phyloP scores from a whole-genome alignment of 2,329 filamentous ascomycete species.

The Trichoderma polysporum region DNA sequence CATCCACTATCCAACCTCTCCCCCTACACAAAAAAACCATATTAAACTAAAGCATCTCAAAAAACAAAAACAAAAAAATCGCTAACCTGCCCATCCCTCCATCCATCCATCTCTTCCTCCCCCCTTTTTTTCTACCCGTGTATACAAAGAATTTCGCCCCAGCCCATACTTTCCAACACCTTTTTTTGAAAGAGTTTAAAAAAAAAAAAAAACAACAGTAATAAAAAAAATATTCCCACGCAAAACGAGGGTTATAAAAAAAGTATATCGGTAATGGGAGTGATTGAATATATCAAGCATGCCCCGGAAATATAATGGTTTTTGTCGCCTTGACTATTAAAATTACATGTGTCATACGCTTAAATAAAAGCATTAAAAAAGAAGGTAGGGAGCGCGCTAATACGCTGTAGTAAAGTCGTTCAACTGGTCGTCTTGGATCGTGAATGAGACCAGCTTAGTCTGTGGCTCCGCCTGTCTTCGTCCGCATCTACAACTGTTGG shows the following conservation, averaged over 20 bases:
- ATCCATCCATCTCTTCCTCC: background rate
- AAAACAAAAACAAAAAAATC: background rate
- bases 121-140: slow-evolving; percentile 4
- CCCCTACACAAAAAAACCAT: background rate
- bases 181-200: background rate
- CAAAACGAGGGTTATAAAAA: background rate
- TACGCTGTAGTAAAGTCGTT: background rate
- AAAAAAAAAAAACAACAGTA: background rate
- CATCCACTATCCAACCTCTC: background rate
- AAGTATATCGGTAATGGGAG: background rate
- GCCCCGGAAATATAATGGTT: background rate
- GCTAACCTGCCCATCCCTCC: background rate
- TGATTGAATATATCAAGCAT: background rate
- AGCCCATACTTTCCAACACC: slow-evolving; percentile 5
- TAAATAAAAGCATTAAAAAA: background rate
- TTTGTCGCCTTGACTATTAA: background rate
- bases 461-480: background rate
- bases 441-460: slow-evolving; percentile 18
- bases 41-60: background rate
- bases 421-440: slow-evolving; percentile 10
- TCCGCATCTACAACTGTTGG: background rate
- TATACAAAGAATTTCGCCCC: background rate
- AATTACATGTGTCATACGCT: slow-evolving; percentile 7
- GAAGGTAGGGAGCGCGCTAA: background rate
- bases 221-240: background rate